Conservation (phyloP, 345 rosid species). For the Eucalyptus sp. region DNA sequence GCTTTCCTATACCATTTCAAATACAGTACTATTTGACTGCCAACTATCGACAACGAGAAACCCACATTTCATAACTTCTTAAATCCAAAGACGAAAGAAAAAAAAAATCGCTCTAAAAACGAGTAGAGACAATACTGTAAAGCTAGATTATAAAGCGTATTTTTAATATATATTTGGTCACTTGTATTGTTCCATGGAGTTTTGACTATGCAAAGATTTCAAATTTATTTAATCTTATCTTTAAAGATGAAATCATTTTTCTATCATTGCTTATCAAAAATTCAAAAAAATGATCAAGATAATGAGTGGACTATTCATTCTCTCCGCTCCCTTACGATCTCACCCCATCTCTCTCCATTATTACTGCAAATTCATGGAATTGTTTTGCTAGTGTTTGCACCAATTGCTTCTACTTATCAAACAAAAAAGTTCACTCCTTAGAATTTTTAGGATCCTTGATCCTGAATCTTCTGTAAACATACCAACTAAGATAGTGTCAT, state of each 20-base stretch:
- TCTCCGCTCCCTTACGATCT: neutral
- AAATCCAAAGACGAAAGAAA: neutral
- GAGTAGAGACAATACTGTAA: neutral
- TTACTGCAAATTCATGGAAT: neutral
- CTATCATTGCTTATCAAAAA: neutral
- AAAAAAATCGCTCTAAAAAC: neutral
- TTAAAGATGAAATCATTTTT: neutral
- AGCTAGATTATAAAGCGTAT: neutral
- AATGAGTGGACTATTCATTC: neutral
- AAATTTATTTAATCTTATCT: neutral
- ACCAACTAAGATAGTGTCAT: neutral
- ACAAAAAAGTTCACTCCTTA: neutral
- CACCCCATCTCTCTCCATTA: neutral
- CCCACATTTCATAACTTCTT: neutral
- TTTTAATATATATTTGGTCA: neutral
- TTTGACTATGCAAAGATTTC: neutral
- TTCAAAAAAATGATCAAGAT: neutral
- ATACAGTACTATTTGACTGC: neutral
- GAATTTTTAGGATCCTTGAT: neutral
- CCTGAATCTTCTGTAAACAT: neutral
- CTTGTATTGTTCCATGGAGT: neutral
- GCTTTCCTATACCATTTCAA: neutral
- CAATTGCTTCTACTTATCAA: neutral
- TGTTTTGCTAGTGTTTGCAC: neutral
- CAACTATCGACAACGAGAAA: neutral